Evolutionary conservation across 2,329 filamentous ascomycete species (phyloP).

Genomic region (Aspergillus tubingensis): DNA sequence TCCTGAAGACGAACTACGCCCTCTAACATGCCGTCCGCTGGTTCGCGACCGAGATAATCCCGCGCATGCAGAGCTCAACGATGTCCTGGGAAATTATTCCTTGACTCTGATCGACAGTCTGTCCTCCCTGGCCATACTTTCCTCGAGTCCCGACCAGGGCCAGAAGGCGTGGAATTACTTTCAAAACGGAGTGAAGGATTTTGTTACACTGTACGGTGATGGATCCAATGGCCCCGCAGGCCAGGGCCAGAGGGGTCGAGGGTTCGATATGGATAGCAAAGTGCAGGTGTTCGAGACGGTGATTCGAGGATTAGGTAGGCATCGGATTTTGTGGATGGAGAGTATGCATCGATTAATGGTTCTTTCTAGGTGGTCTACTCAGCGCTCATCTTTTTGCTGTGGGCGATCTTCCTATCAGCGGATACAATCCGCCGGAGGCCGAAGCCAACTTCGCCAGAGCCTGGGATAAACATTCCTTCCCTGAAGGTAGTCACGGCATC

Average conservation of each 20-base stretch:
- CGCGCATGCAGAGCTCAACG: conserved; percentile 82
- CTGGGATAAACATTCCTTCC: conserved; percentile 41
- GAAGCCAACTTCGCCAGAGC: conserved; percentile 42
- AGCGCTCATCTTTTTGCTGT: conserved; percentile 93
- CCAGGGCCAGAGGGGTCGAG: conserved; percentile 70
- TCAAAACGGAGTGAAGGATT: conserved; percentile 72
- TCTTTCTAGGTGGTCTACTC: conserved; percentile 68
- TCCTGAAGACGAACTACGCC: conserved; percentile 91
- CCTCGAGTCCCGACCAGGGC: conserved; percentile 61
- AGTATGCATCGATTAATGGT: conserved; percentile 6
- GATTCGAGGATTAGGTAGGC: conserved; percentile 69
- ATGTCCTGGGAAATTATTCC: conserved; percentile 95
- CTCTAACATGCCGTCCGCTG: conserved; percentile 79
- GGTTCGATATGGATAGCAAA: conserved; percentile 95
- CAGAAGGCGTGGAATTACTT: conserved; percentile 71
- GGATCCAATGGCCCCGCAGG: conserved; percentile 69
- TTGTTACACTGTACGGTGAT: conserved; percentile 85
- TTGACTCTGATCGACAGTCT: conserved; percentile 93
- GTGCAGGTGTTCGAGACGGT: conserved; percentile 99
- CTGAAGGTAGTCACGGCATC: conserved; percentile 49
- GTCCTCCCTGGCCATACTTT: conserved; percentile 88
- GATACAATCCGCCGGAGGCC: conserved; percentile 62
- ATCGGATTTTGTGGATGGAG: neutral
- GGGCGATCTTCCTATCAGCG: conserved; percentile 82
- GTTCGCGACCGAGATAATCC: conserved; percentile 80